Conservation (phyloP, 2,329 filamentous ascomycete species). For the Colletotrichum theobromicola region DNA sequence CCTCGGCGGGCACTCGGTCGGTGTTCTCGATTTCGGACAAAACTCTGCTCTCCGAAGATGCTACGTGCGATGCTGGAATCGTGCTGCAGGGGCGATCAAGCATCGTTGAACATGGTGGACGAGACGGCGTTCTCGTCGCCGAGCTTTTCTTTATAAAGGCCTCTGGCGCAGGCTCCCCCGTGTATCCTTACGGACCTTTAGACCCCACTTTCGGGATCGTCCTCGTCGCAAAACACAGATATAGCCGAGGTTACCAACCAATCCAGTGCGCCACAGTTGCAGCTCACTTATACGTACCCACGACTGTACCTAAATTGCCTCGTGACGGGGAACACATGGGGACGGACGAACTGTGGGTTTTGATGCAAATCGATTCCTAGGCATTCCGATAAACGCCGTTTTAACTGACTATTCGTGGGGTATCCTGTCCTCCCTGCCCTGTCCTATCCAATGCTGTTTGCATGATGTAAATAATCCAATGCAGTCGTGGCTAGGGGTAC, state of each 20-base stretch:
- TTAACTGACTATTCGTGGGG: not conserved
- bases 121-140: not conserved
- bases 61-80: not conserved
- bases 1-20: not conserved
- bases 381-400: not conserved
- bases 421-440: constrained; percentile 4
- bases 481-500: not conserved
- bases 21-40: not conserved
- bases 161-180: constrained; percentile 4
- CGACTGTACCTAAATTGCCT: not conserved
- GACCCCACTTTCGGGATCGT: constrained; percentile 24
- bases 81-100: not conserved
- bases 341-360: not conserved
- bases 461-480: not conserved
- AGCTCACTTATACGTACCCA: not conserved
- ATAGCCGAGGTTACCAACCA: constrained; percentile 25
- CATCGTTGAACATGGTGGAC: not conserved
- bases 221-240: constrained; percentile 14
- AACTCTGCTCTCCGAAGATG: not conserved
- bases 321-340: constrained; percentile 2
- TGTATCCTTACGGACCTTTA: constrained; percentile 14
- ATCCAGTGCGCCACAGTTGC: constrained; percentile 10
- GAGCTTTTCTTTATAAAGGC: constrained; percentile 10
- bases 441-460: not conserved
- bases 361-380: not conserved